Evolutionary conservation across 371 early-diverging fungal genomes (phyloP).

Genomic region (Mortierella sp.): DNA sequence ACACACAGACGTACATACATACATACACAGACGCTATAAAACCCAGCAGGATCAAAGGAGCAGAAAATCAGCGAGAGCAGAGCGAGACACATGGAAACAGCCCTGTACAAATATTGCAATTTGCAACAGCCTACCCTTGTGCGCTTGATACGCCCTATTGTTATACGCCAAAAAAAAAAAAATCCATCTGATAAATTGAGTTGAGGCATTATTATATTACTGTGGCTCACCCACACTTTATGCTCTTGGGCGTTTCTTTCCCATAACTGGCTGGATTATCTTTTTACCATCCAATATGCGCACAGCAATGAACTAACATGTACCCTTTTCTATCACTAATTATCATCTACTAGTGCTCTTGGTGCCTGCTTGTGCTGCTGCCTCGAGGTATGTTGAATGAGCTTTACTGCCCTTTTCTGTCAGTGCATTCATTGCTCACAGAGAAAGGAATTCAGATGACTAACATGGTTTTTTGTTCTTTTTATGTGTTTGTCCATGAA

Average conservation of each 20-base stretch:
- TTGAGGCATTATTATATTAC: not conserved
- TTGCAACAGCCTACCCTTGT: not conserved
- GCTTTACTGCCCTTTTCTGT: not conserved
- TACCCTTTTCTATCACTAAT: not conserved
- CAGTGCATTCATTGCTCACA: not conserved
- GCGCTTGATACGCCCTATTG: no score
- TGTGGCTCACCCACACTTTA: not conserved
- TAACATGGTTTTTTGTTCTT: not conserved
- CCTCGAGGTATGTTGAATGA: slow-evolving; percentile 25
- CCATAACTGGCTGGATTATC: not conserved
- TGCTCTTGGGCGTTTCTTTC: not conserved
- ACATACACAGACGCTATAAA: no score
- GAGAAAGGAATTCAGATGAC: no score
- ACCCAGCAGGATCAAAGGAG: no score
- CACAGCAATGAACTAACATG: not conserved
- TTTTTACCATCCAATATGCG: not conserved
- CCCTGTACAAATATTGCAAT: no score
- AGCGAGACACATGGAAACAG: no score
- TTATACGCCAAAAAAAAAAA: no score
- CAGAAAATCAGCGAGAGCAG: no score
- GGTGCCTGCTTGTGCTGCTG: slow-evolving; percentile 58
- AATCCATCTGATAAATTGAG: not conserved
- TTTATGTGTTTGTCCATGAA: not conserved
- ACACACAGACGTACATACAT: no score
- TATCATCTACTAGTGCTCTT: slow-evolving; percentile 34